These are phyloP conservation scores for Plenodomus biglobosus DNA, from an alignment of 2,329 filamentous ascomycete species.

Conservation along the genomic window DNA sequence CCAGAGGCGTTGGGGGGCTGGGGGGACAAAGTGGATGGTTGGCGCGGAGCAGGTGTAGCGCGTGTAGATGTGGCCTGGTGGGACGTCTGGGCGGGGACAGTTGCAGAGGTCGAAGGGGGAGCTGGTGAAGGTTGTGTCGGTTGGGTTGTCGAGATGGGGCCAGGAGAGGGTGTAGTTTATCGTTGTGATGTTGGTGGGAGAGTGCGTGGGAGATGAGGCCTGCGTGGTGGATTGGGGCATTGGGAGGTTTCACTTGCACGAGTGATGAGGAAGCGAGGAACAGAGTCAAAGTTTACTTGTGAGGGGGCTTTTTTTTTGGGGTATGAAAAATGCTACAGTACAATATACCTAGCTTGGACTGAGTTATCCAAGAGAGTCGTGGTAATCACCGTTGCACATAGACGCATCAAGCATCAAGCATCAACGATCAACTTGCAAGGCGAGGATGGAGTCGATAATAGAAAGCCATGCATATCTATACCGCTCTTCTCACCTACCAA, in stretches of 20 bases:
- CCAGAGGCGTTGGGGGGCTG: conserved; percentile 24
- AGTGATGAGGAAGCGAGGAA: too few species aligned
- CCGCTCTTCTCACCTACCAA: conserved; percentile 16
- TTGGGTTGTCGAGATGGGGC: conserved; percentile 33
- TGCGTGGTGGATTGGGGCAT: conserved; percentile 18
- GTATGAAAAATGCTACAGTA: too few species aligned
- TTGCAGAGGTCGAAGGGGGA: conserved; percentile 31
- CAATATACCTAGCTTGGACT: too few species aligned
- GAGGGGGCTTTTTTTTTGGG: too few species aligned
- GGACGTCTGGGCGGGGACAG: conserved; percentile 18
- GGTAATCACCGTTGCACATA: background rate
- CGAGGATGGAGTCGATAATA: conserved; percentile 10
- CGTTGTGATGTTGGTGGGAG: conserved; percentile 39
- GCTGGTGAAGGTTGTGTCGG: conserved; percentile 34
- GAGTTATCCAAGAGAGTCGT: too few species aligned
- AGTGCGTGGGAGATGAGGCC: conserved; percentile 20
- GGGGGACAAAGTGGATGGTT: conserved; percentile 19
- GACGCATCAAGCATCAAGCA: too few species aligned
- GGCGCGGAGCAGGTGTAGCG: conserved; percentile 32
- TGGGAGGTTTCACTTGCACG: too few species aligned
- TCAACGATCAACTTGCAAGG: background rate
- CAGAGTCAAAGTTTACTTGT: too few species aligned
- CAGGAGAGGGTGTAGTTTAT: conserved; percentile 41
- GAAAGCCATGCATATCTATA: conserved; percentile 13
- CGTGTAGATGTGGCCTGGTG: conserved; percentile 34